Percentiles rank a stretch among this genome's conserved stretches.
Conservation (phyloP, 2,329 filamentous ascomycete genomes). For the Fusarium dimerum region DNA sequence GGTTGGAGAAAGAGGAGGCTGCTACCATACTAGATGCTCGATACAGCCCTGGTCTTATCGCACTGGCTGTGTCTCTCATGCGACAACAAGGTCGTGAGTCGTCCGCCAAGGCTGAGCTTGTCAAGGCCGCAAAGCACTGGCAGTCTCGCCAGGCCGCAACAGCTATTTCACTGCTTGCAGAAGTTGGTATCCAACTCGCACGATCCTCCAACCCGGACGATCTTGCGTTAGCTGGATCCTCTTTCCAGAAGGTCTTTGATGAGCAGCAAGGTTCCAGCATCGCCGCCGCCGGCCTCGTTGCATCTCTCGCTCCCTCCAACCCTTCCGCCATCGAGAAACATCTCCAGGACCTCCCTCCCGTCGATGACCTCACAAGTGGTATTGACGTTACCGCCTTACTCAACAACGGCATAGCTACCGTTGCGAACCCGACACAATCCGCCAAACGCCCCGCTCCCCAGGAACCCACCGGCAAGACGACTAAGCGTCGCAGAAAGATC, state of each 20-base stretch:
- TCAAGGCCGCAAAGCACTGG: conserved; percentile 83
- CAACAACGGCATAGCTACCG: conserved; percentile 59
- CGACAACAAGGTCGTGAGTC: conserved; percentile 71
- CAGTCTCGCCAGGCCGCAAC: conserved; percentile 51
- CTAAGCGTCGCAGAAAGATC: conserved; percentile 60
- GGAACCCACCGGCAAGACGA: conserved; percentile 41
- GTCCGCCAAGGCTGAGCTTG: conserved; percentile 72
- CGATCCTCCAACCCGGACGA: conserved; percentile 72
- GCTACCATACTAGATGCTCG: conserved; percentile 67
- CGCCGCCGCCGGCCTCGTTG: conserved; percentile 81
- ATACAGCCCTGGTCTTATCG: conserved; percentile 82
- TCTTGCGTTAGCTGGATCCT: conserved; percentile 68
- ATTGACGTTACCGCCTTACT: conserved; percentile 66
- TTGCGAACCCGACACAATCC: conserved; percentile 38
- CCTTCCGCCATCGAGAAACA: conserved; percentile 56
- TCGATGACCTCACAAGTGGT: conserved; percentile 61
- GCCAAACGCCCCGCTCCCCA: conserved; percentile 52
- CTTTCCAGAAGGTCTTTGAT: conserved; percentile 72
- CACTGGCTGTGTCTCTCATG: conserved; percentile 78
- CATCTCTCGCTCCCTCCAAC: conserved; percentile 69
- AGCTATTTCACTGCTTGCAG: conserved; percentile 69
- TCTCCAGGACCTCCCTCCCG: conserved; percentile 58
- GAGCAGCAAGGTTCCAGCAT: conserved; percentile 67
- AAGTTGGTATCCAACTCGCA: conserved; percentile 81
- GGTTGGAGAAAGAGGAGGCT: conserved; percentile 63